Percentiles rank a stretch among this genome's conserved stretches.
Evolutionary conservation across 441 rosid species (phyloP).

Genomic region (Populus trichocarpa): DNA sequence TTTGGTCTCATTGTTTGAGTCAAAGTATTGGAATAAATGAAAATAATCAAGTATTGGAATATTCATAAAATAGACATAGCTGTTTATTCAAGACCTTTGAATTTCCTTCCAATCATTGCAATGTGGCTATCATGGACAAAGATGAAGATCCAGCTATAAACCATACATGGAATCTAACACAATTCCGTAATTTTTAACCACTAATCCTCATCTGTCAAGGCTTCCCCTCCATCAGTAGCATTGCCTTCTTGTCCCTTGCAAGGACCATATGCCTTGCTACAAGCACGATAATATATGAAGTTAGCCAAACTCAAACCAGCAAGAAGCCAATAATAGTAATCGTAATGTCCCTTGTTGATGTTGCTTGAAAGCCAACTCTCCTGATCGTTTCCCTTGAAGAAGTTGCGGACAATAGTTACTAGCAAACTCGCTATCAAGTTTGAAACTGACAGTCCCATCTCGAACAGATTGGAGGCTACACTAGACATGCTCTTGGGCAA

Average conservation of each 20-base stretch:
- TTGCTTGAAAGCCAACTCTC: conserved; percentile 43
- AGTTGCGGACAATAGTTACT: conserved; percentile 25
- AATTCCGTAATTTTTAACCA: not conserved
- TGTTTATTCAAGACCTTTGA: not conserved
- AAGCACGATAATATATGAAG: conserved; percentile 33
- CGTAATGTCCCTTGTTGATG: conserved; percentile 43
- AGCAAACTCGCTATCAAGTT: conserved; percentile 37
- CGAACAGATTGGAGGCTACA: conserved; percentile 37
- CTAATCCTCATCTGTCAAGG: not conserved
- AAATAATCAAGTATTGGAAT: not conserved
- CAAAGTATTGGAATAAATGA: not conserved
- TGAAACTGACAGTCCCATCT: conserved; percentile 25
- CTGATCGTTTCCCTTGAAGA: conserved; percentile 23
- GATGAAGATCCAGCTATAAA: not conserved
- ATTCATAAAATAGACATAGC: not conserved
- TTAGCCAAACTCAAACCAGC: conserved; percentile 29
- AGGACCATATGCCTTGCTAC: conserved; percentile 41
- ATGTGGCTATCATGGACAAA: not conserved
- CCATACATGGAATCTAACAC: not conserved
- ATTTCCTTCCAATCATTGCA: not conserved
- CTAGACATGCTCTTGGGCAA: conserved; percentile 60
- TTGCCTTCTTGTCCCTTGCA: conserved; percentile 8
- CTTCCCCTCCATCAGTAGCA: not conserved
- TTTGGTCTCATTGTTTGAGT: too few species aligned
- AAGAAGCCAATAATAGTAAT: conserved; percentile 43